Evolutionary conservation across 2,329 filamentous ascomycete species (phyloP), one percentile per base, ranked within the genome.

Genomic region (Chrysoporthe puriensis): DNA sequence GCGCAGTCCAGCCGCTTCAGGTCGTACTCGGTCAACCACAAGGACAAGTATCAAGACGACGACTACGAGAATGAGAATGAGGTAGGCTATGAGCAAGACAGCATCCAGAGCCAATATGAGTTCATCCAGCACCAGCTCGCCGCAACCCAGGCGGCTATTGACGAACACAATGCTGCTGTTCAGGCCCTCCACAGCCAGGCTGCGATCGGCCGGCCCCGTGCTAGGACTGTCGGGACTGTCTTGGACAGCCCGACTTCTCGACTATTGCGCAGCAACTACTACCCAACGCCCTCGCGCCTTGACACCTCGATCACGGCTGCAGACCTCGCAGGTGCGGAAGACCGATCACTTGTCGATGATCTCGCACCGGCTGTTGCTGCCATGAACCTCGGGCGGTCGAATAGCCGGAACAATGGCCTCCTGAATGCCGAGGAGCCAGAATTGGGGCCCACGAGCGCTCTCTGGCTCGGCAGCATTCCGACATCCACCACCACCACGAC

Each of bases 1-100:
- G 91, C 90, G 71, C 91, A 92, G 73, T 86, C 90, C 57, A 98
- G 92, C 77, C 89, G 96, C 63, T 97, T 98, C 84, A 90, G 96
- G 59, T 99, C 96, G 1, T 98, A 97, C 79, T 99, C 96, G 0
- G 96, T 99, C 72, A 99, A 99, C 79, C 96, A 97, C 66, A 97
- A 97, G 79, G 95, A 98, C 77, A 96, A 96, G 78, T 98, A 98
- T 74, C 94, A 92, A 2, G 93, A 96, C 73, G 91, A 93, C 59
- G 94, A 96, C 63, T 91, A 94, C 36, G 91, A 94, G 69, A 90
- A 92, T 18, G 68, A 70, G 2, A 63, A 63, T 4, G 68, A 70
- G 11, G 63, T 61, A 11, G 66, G 63, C 46, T 93, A 91, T 69
- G 89, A 86, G 48, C 74, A 77, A 26, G 84, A 84, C 32, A 76